A percentile compares a stretch with the other conserved stretches of the same genome.
Conservation (phyloP, 345 rosid species). For the Xanthoceras sorbifolium region DNA sequence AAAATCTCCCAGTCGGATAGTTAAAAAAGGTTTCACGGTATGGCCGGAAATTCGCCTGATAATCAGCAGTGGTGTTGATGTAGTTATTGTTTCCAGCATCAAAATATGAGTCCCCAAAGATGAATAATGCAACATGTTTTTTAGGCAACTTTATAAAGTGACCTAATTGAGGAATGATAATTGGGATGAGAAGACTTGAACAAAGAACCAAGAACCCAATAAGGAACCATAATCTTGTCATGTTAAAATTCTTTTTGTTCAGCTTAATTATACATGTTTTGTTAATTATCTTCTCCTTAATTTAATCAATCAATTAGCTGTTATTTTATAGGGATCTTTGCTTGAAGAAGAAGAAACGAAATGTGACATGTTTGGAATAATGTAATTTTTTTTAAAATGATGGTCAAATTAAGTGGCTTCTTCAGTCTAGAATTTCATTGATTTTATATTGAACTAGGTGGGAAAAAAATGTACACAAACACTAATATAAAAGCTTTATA, state of each 20-base stretch:
- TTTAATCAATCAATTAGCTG: neutral
- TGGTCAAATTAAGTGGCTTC: constrained; percentile 3
- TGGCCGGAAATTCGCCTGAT: constrained; percentile 40
- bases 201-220: constrained; percentile 15
- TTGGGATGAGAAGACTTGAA: constrained; percentile 6
- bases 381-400: neutral
- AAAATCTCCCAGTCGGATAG: constrained; percentile 43
- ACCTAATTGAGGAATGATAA: constrained; percentile 13
- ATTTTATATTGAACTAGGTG: neutral
- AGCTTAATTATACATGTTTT: neutral
- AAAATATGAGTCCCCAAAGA: constrained; percentile 52
- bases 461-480: neutral
- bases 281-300: neutral
- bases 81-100: constrained; percentile 52
- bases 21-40: constrained; percentile 45
- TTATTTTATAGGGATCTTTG: neutral
- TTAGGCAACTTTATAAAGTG: neutral
- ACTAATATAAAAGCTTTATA: neutral
- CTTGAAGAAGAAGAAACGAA: neutral
- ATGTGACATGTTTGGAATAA: neutral
- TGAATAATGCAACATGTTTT: constrained; percentile 37
- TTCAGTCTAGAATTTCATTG: neutral
- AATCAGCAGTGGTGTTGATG: constrained; percentile 31
- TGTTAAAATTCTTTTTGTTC: neutral
- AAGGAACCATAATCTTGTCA: constrained; percentile 1